Percentiles rank a stretch among this genome's conserved stretches.
phyloP scores from a whole-genome alignment of 192 early-diverging fungal species.

The Linnemannia zychae region DNA sequence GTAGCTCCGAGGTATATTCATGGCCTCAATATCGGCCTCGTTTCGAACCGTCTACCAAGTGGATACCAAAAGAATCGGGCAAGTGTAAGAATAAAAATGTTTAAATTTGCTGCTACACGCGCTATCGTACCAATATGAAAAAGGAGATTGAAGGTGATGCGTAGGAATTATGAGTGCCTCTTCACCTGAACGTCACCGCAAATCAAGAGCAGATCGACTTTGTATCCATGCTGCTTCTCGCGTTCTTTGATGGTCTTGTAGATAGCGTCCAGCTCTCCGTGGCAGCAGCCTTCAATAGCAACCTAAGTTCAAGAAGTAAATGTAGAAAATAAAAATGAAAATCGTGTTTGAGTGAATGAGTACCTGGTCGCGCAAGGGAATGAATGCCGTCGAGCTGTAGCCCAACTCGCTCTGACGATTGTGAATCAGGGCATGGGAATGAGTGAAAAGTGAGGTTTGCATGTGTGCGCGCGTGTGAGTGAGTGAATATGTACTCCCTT shows the following conservation, averaged over 20 bases:
- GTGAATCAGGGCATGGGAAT: background rate
- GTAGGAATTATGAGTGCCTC: background rate
- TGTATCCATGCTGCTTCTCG: constrained; percentile 70
- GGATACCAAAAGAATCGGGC: too few species aligned
- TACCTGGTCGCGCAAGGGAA: too few species aligned
- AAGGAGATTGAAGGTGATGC: background rate
- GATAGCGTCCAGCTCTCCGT: constrained; percentile 93
- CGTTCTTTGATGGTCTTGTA: constrained; percentile 79
- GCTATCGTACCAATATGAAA: background rate
- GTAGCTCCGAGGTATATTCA: constrained; percentile 92
- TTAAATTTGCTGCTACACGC: background rate
- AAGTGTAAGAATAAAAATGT: background rate
- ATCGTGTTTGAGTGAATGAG: background rate
- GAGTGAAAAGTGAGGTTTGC: background rate
- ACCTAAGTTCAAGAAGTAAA: constrained; percentile 57
- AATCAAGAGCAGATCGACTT: constrained; percentile 92
- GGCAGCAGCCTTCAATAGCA: constrained; percentile 97
- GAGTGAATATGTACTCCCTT: background rate
- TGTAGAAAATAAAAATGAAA: background rate
- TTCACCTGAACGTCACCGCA: constrained; percentile 98
- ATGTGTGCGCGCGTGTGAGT: background rate
- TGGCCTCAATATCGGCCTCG: constrained; percentile 78
- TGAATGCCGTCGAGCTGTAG: background rate
- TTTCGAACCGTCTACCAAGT: constrained; percentile 78
- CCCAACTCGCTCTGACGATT: background rate